These are phyloP conservation scores for Verticillium nonalfalfae DNA, from an alignment of 2,329 filamentous ascomycete species.

Conservation along the genomic window DNA sequence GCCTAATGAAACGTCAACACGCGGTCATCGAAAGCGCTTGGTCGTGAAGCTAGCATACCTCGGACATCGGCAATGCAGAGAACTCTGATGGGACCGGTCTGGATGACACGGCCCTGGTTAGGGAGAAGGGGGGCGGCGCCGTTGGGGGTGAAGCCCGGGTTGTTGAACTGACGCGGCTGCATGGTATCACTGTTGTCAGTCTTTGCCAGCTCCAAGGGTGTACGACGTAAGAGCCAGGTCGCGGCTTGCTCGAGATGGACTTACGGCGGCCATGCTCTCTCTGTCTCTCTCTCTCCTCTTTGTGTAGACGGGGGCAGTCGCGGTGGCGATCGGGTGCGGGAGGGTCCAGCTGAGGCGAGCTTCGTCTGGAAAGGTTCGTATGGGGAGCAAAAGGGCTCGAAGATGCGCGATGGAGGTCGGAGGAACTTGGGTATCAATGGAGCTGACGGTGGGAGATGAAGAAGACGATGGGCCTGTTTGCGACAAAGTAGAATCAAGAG, in stretches of 20 bases:
- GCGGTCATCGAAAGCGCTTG: not conserved
- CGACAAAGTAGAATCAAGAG: constrained; percentile 9
- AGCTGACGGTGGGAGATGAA: constrained; percentile 10
- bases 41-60: constrained; percentile 39
- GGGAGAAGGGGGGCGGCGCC: constrained; percentile 59
- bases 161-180: constrained; percentile 40
- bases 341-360: not conserved
- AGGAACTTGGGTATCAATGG: constrained; percentile 11
- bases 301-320: not conserved
- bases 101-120: constrained; percentile 61
- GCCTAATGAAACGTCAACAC: constrained; percentile 45
- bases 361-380: constrained; percentile 2
- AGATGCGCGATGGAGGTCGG: not conserved
- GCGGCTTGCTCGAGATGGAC: not conserved
- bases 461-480: constrained; percentile 11
- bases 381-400: not conserved
- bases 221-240: not conserved
- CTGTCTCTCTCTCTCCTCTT: not conserved
- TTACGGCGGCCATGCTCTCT: constrained; percentile 13
- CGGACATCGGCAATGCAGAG: constrained; percentile 68
- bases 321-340: not conserved
- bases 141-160: constrained; percentile 56
- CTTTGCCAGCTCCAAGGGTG: not conserved
- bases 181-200: not conserved
- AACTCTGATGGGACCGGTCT: constrained; percentile 59